These are phyloP conservation scores for Hortiboletus rubellus DNA, from an alignment of 1,284 basidiomycete species.

Conservation along the genomic window DNA sequence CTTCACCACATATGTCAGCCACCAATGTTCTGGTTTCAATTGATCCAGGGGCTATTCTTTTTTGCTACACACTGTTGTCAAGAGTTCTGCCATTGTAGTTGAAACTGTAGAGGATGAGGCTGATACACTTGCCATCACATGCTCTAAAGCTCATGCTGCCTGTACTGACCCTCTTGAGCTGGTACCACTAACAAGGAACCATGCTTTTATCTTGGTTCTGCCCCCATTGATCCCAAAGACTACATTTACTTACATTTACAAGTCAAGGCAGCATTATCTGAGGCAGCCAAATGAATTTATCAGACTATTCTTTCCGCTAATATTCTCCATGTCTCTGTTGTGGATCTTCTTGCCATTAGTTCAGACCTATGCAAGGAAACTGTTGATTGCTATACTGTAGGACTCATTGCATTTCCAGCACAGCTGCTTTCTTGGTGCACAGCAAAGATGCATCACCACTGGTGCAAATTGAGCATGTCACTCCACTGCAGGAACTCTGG, in stretches of 20 bases:
- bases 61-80: not conserved
- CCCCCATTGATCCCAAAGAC: not conserved
- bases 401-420: not conserved
- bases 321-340: conserved; percentile 9
- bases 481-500: not conserved
- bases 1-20: not conserved
- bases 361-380: conserved; percentile 11
- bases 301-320: conserved; percentile 4
- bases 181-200: too few relatives aligned
- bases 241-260: conserved; percentile 1
- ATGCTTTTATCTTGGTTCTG: too few relatives aligned
- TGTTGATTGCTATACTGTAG: conserved; percentile 6
- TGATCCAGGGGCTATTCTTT: not conserved
- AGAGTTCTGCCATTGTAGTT: not conserved
- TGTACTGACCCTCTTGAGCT: too few relatives aligned
- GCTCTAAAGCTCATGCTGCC: not conserved
- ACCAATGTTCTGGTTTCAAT: not conserved
- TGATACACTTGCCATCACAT: not conserved
- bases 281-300: not conserved
- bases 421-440: too few relatives aligned
- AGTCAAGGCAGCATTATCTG: conserved; percentile 1
- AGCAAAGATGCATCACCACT: not conserved
- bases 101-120: not conserved
- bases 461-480: conserved; percentile 4
- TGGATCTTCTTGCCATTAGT: conserved; percentile 18